Evolutionary conservation across 345 rosid genomes (phyloP), one percentile per base, ranked within the genome.

Genomic region (Populus euphratica): DNA sequence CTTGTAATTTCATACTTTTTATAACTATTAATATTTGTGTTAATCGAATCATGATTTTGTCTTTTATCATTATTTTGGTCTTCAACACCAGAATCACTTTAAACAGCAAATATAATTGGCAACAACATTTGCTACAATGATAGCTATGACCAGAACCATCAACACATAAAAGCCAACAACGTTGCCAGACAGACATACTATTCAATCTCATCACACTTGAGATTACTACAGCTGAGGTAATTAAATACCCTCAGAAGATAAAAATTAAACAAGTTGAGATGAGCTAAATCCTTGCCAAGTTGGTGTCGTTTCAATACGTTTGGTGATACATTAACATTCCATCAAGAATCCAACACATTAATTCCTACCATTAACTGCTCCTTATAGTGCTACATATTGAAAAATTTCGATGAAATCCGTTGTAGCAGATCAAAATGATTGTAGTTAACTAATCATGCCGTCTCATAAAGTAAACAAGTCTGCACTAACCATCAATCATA

Each of bases 161-260:
- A 10, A 59, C 16, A 23, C 64, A n/a, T 59, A n/a, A 23, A 23
- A 59, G 64, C 6, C 29, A 23, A 23, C 29, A 59, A 4, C 64
- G 11, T 23, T 23, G 64, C 64, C 64, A 59, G n/a, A 59, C 25
- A 39, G 25, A n/a, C 47, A 8, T n/a, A 23, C 21, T 6, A 27
- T 69, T 41, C 72, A 69, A 69, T 69, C 72, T 23, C 56, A 52
- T 72, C 31, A 50, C 27, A 33, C 65, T 43, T 23, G 17, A 69
- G 72, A 16, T 8, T 16, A 69, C 44, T 5, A 12, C 14, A 39
- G 18, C 54, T 10, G 27, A 47, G 9, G 18, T 6, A 41, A 41
- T 41, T 12, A 21, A 49, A 54, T 23, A 59, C 29, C 25, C 27
- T n/a, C 64, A 10, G 64, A 59, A 10, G 29, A 23, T 59, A 12